Evolutionary conservation across 2,329 filamentous ascomycete genomes (phyloP).

Genomic region (Fusarium musae): DNA sequence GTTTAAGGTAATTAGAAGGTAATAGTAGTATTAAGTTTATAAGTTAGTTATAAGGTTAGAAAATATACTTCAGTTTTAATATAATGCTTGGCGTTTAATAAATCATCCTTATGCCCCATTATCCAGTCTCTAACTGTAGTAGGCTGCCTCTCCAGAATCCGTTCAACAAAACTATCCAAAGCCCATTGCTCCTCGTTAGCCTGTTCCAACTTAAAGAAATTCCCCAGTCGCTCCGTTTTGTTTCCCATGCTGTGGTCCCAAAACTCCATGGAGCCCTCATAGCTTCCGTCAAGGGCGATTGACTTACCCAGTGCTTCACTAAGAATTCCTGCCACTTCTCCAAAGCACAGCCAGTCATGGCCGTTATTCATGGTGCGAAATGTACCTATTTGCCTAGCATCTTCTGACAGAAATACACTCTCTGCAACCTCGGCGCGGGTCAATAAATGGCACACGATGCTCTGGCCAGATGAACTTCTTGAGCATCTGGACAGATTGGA

Average conservation of each 20-base stretch:
- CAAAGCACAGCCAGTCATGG: neutral
- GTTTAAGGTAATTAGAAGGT: too few relatives aligned
- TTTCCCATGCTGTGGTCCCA: neutral
- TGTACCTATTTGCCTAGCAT: accelerated
- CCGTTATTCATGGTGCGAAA: neutral
- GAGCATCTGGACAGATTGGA: accelerated
- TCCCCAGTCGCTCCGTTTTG: neutral
- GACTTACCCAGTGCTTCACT: accelerated
- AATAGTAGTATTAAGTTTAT: too few relatives aligned
- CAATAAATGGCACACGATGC: neutral
- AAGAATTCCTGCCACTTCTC: neutral
- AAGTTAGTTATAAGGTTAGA: too few relatives aligned
- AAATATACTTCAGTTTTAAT: too few relatives aligned
- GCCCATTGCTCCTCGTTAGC: neutral
- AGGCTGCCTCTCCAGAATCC: neutral
- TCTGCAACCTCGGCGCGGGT: neutral
- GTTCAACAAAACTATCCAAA: neutral
- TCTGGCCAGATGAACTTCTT: neutral
- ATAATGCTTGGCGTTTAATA: accelerated
- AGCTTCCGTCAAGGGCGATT: neutral
- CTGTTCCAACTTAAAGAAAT: neutral
- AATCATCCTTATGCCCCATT: neutral
- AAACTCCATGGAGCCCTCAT: neutral
- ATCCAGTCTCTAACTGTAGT: neutral
- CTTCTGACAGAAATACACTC: neutral